Conservation (phyloP, 257 asterid species). For the Gentiana dahurica region DNA sequence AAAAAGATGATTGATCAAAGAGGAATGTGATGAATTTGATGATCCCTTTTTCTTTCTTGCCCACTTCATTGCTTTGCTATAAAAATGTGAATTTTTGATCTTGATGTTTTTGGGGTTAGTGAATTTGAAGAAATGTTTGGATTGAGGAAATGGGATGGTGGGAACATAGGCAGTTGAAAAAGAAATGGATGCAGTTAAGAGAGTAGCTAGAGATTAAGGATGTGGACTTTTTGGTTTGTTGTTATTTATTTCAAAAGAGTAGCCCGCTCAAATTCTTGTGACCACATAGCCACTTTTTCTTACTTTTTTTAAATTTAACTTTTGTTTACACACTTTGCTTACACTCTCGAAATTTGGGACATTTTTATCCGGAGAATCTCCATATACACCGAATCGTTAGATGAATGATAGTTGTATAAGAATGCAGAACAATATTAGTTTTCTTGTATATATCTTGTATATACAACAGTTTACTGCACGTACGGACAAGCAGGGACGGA, state of each 20-base stretch:
- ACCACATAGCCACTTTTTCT: constrained; percentile 48
- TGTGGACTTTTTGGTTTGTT: constrained; percentile 8
- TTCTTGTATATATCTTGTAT: too few relatives aligned
- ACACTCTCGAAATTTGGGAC: too few relatives aligned
- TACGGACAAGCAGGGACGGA: too few relatives aligned
- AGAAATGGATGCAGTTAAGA: constrained; percentile 23
- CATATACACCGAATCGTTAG: too few relatives aligned
- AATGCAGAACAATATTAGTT: too few relatives aligned
- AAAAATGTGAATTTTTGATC: background rate
- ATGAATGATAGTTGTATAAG: too few relatives aligned
- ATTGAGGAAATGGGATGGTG: constrained; percentile 11
- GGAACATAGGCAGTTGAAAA: constrained; percentile 13
- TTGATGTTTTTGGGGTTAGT: constrained; percentile 5
- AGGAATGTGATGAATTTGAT: constrained; percentile 23
- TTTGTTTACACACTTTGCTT: constrained; percentile 1
- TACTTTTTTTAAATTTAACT: constrained; percentile 21
- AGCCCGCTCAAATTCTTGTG: constrained; percentile 70
- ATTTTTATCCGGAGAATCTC: too few relatives aligned
- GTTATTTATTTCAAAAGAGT: constrained; percentile 47
- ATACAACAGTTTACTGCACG: too few relatives aligned
- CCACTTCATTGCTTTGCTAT: constrained; percentile 44
- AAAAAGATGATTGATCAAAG: constrained; percentile 40
- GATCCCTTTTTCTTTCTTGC: constrained; percentile 30
- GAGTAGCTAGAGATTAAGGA: constrained; percentile 27
- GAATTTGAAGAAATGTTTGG: constrained; percentile 1